Base-by-base conservation (phyloP, 768 basidiomycete species). In the Lenzites betulinus region DNA sequence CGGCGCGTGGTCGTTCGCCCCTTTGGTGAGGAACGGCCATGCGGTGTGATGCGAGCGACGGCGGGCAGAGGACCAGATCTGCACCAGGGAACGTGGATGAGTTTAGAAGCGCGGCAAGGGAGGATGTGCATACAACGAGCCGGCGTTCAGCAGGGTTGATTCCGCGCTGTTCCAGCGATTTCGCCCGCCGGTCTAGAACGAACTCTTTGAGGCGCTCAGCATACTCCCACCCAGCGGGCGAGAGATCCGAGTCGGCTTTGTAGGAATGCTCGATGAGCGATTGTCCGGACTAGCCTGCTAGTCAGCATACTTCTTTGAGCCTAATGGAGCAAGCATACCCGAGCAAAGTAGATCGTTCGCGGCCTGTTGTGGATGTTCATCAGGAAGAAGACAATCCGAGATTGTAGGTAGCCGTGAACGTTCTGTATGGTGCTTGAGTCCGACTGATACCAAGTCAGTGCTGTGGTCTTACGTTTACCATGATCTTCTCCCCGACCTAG, bases 351-450 rank as follows among this genome's bases (percentile, higher is more conserved):
- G 64, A 99, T 99, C 48, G 89, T 94, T 22, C 96, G 82, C 71
- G 88, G 91, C 63, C 83, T 82, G 69, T 95, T 98, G 76, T 99
- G 96, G 49, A 99, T 98, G 73, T 99, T 99, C 97, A 98, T 98
- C 46, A 99, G 80, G 81, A 97, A 98, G 81, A 98, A 99, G 25
- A 98, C 92, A 60, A 98, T 95, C 60, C 96, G 80, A 2, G 93
- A 93, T 75, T 93, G 92, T 2, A 96, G 78, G 68, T 96, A 96
- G 56, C 94, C 94, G 73, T 89, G 86, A 65, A 95, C 89, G 54
- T 91, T 83, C 92, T 90, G 64, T 5, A n/a, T 12, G 22, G 7
- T 6, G 33, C 5, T 35, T 25, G 11, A 50, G 16, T 18, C n/a
- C 49, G 52, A 43, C 22, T 59, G 13, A 50, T 26, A 47, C 49